Base-by-base conservation (phyloP, 305 asterid genomes). In the Fraxinus baroniana region DNA sequence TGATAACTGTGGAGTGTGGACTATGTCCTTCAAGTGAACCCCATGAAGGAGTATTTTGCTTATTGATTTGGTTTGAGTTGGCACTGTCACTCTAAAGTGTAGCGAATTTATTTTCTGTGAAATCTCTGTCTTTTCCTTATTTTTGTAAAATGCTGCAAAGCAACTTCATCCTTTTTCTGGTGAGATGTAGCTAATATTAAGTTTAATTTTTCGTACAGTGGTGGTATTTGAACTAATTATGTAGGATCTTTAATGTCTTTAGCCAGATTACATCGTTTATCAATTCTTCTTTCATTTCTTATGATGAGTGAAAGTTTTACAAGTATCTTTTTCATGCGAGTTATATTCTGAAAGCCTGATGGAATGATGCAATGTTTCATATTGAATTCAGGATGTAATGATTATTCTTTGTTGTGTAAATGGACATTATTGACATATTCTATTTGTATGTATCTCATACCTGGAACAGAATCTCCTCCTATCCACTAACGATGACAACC, bases 381-480 rank as follows among this genome's bases (percentile, higher is more conserved):
- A 73, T 46, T 15, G 44, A 78, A 55, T 79, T 70, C 55, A 37
- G 13, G 62, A 76, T 85, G 75, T 73, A 41, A 70, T 64, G 36
- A 28, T 24, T 80, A 57, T 72, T 46, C 75, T 28, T 28, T 80
- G 64, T 79, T 33, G 79, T 78, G 74, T 84, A 83, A 74, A 66
- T 79, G 79, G 78, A 60, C 49, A 32, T 62, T 78, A 72, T 85
- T 90, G 84, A 80, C 66, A 52, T 83, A 71, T 84, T 79, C 57
- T 76, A 79, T 86, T 71, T 83, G 60, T 57, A 41, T 87, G 78
- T 84, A 28, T 70, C 75, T 83, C 77, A 79, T 82, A 87, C 80
- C 72, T 86, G 85, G 70, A 77, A 89, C 95, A 94, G 97, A 94
- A 94, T 89, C 98, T 94, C 44, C 91, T 94, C 86, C 94, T 94